Evolutionary conservation across 2,329 filamentous ascomycete species (phyloP).

Genomic region (Endocalyx cinctus): DNA sequence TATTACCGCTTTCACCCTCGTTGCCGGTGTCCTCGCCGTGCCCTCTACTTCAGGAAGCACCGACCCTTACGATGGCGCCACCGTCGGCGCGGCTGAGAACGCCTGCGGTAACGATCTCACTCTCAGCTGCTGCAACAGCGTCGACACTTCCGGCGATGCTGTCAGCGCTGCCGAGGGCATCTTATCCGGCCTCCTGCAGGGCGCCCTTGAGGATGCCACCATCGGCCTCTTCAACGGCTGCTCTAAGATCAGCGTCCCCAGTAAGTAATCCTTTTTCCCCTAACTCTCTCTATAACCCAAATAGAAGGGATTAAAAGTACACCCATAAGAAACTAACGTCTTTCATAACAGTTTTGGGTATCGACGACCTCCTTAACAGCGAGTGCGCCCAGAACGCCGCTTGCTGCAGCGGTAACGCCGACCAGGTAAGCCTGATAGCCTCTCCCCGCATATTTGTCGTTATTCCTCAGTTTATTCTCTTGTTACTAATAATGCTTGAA

Average conservation of each 20-base stretch:
- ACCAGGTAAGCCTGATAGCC: constrained; percentile 17
- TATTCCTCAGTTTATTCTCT: constrained; percentile 8
- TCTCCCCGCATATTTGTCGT: neutral
- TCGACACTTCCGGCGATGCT: constrained; percentile 21
- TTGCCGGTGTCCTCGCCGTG: constrained; percentile 24
- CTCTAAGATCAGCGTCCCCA: constrained; percentile 24
- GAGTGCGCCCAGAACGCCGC: constrained; percentile 28
- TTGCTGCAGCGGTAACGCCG: constrained; percentile 24
- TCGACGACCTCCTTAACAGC: constrained; percentile 21
- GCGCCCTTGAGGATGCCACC: constrained; percentile 15
- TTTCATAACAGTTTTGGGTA: constrained; percentile 15
- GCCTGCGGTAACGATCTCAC: constrained; percentile 23
- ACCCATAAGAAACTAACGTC: neutral
- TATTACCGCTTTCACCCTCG: constrained; percentile 29
- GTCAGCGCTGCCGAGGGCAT: constrained; percentile 18
- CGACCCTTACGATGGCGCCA: constrained; percentile 14
- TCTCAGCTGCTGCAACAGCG: constrained; percentile 29
- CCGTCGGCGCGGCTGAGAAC: constrained; percentile 23
- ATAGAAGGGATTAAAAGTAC: fast-evolving
- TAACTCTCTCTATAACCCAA: neutral
- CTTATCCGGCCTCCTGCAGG: constrained; percentile 19
- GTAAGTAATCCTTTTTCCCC: constrained; percentile 14
- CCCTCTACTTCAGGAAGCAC: constrained; percentile 14
- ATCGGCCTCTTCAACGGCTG: constrained; percentile 25
- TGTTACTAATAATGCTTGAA: no score